Conservation (phyloP, 176 grass and related monocot genomes). For the Panicum miliaceum region DNA sequence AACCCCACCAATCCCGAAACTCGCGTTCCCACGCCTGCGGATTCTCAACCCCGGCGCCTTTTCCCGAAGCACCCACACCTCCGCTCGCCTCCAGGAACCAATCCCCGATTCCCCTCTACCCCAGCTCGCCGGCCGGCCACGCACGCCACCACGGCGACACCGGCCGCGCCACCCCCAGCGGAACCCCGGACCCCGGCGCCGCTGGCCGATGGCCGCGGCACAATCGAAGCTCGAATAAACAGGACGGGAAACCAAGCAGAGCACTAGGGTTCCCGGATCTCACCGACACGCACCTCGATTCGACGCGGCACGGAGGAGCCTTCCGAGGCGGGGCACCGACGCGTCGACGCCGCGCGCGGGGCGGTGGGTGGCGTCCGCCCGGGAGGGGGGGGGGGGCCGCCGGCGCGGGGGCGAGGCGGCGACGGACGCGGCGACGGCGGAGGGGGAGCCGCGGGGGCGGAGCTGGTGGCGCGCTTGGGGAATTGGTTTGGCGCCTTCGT, state of each 20-base stretch:
- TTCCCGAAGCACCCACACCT: background rate
- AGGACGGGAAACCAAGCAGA: background rate
- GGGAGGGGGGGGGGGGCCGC: background rate
- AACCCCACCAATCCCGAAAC: background rate
- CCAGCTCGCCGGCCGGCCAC: background rate
- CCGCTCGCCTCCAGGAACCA: background rate
- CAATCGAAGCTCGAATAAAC: background rate
- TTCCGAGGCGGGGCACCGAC: background rate
- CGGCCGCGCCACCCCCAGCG: background rate
- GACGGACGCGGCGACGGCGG: background rate
- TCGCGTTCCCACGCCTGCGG: background rate
- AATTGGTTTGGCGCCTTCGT: slow-evolving; percentile 61
- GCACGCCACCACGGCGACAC: background rate
- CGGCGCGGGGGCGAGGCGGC: background rate
- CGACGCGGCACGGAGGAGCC: background rate
- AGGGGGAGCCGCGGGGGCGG: background rate
- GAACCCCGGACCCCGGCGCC: background rate
- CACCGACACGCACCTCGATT: slow-evolving; percentile 29
- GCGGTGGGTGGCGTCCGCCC: background rate
- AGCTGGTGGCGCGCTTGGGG: slow-evolving; percentile 8
- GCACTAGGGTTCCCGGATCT: slow-evolving; percentile 38
- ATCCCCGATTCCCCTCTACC: background rate
- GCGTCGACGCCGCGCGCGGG: background rate
- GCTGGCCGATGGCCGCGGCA: background rate
- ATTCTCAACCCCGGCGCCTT: background rate